phyloP scores from a whole-genome alignment of 179 eudicot species.

The Monotropa hypopitys region DNA sequence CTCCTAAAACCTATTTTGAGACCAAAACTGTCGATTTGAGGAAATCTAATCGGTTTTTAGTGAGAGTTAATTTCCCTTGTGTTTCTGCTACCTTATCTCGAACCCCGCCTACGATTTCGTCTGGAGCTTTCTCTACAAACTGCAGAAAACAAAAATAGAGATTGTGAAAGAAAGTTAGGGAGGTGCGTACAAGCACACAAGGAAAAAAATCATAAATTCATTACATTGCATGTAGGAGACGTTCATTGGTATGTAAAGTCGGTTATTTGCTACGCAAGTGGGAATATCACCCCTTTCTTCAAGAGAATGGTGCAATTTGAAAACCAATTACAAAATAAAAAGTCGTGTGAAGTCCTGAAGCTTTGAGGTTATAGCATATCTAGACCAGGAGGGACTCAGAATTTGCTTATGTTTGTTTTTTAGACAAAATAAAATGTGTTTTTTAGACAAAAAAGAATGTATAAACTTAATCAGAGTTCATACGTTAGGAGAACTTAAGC shows the following conservation, averaged over 20 bases:
- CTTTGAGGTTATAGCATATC: not conserved
- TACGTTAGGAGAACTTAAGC: constrained; percentile 66
- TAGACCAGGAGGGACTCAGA: not conserved
- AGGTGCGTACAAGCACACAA: not conserved
- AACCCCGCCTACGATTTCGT: constrained; percentile 53
- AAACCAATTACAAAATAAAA: not conserved
- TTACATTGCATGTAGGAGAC: not conserved
- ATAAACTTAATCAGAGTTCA: not conserved
- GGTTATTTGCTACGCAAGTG: not conserved
- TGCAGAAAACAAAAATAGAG: constrained; percentile 18
- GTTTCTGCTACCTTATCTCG: constrained; percentile 72
- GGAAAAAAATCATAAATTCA: not conserved
- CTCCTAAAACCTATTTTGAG: constrained; percentile 19
- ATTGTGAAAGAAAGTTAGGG: not conserved
- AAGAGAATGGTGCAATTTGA: not conserved
- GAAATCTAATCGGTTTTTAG: constrained; percentile 62
- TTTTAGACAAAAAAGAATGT: no score
- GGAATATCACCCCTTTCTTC: not conserved
- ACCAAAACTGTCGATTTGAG: constrained; percentile 57
- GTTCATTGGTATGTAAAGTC: not conserved
- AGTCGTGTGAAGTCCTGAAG: not conserved
- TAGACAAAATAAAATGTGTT: not conserved
- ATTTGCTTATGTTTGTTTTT: not conserved
- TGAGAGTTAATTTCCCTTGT: constrained; percentile 71
- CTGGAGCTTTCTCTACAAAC: constrained; percentile 93